Percentiles rank a stretch among this genome's conserved stretches.
Conservation (phyloP, 371 early-diverging fungal genomes). For the Actinomortierella wolfii region DNA sequence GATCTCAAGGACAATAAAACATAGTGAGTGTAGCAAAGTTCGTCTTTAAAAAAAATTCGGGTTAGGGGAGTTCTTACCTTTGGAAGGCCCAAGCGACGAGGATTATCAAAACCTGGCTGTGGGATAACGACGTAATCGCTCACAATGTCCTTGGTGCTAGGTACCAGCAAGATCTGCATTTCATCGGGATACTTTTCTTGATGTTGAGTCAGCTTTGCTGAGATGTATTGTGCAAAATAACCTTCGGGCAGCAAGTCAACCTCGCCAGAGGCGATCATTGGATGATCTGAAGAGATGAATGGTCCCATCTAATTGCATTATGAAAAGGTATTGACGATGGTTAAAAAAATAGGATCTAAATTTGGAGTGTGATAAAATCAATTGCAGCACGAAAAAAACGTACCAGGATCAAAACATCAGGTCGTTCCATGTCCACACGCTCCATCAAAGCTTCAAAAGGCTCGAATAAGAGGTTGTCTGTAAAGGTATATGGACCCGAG, state of each 20-base stretch:
- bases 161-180: slow-evolving; percentile 69
- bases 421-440: slow-evolving; percentile 59
- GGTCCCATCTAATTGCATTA: slow-evolving; percentile 71
- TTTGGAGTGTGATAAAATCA: background rate
- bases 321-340: background rate
- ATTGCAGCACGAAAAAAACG: slow-evolving; percentile 1
- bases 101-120: slow-evolving; percentile 72
- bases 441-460: slow-evolving; percentile 76
- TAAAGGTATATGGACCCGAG: slow-evolving; percentile 85
- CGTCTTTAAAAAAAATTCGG: slow-evolving; percentile 3
- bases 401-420: slow-evolving; percentile 81
- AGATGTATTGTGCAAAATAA: slow-evolving; percentile 65
- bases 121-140: slow-evolving; percentile 79
- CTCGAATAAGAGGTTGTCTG: slow-evolving; percentile 75
- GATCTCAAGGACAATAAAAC: too few relatives aligned
- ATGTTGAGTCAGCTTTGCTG: slow-evolving; percentile 53
- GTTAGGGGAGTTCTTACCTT: slow-evolving; percentile 20
- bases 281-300: slow-evolving; percentile 78
- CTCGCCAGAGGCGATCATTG: slow-evolving; percentile 59
- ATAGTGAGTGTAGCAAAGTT: too few relatives aligned
- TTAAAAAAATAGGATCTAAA: background rate
- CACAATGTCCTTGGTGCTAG: slow-evolving; percentile 74
- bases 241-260: slow-evolving; percentile 63
- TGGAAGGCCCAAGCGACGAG: slow-evolving; percentile 31
- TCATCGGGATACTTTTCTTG: slow-evolving; percentile 45